phyloP scores from a whole-genome alignment of 2,329 filamentous ascomycete genomes.

The Paecilomyces sp. region DNA sequence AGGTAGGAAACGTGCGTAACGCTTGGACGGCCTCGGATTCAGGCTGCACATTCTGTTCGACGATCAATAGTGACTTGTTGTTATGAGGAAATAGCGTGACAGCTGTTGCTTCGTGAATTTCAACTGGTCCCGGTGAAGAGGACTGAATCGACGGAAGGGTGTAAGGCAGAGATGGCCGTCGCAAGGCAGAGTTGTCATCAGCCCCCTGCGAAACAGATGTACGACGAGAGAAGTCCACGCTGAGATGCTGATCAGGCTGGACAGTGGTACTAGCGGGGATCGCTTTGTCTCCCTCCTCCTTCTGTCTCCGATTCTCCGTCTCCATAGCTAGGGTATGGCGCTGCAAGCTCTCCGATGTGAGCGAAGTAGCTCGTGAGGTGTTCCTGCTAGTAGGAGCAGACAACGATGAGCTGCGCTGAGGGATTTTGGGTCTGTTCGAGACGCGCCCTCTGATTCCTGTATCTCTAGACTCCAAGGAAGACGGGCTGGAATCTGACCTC shows the following conservation, averaged over 20 bases:
- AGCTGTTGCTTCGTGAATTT: conserved; percentile 56
- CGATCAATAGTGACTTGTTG: conserved; percentile 56
- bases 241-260: conserved; percentile 7
- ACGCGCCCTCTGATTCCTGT: conserved; percentile 20
- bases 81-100: conserved; percentile 57
- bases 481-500: conserved; percentile 32
- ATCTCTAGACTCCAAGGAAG: conserved; percentile 12
- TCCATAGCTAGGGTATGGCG: conserved; percentile 25
- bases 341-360: conserved; percentile 36
- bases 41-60: conserved; percentile 43
- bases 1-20: conserved; percentile 13
- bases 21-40: conserved; percentile 23
- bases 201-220: conserved; percentile 27
- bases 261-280: conserved; percentile 15
- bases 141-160: conserved; percentile 42
- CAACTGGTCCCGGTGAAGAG: conserved; percentile 45
- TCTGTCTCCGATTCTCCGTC: conserved; percentile 13
- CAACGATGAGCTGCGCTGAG: conserved; percentile 36
- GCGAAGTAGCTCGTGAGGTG: conserved; percentile 37
- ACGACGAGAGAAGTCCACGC: conserved; percentile 23
- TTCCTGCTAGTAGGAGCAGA: conserved; percentile 41
- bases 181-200: conserved; percentile 33
- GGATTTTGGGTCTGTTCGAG: conserved; percentile 25
- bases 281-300: conserved; percentile 12
- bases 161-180: conserved; percentile 42